These are phyloP conservation scores for Silene latifolia DNA, from an alignment of 148 eudicot species.

Conservation along the genomic window DNA sequence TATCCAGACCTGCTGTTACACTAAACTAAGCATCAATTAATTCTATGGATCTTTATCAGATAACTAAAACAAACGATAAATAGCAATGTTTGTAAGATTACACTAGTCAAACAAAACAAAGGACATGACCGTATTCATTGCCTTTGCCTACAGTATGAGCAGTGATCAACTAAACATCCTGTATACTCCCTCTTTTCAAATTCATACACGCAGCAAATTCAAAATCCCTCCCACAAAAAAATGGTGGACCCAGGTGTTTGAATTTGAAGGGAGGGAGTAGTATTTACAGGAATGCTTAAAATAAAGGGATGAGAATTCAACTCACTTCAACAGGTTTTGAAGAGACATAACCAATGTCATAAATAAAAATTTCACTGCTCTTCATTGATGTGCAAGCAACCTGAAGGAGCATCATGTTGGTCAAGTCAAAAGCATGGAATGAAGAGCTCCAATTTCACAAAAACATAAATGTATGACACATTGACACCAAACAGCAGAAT, in stretches of 20 bases:
- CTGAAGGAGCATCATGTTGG: slow-evolving; percentile 35
- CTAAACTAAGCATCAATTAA: background rate
- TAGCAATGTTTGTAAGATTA: background rate
- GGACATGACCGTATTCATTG: background rate
- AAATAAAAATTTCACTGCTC: slow-evolving; percentile 56
- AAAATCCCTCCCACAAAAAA: too few relatives aligned
- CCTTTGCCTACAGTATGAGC: background rate
- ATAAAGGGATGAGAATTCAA: slow-evolving; percentile 2
- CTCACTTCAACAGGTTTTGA: slow-evolving; percentile 71
- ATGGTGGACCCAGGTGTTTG: too few relatives aligned
- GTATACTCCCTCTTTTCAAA: too few relatives aligned
- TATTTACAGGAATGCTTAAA: background rate
- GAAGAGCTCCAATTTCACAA: background rate
- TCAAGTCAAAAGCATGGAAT: slow-evolving; percentile 1
- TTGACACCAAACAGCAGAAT: background rate
- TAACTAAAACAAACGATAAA: slow-evolving; percentile 1
- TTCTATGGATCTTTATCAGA: too few relatives aligned
- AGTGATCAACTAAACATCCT: background rate
- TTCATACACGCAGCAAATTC: too few relatives aligned
- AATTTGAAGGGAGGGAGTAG: too few relatives aligned
- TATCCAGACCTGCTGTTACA: background rate
- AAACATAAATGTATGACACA: background rate
- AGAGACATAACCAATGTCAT: slow-evolving; percentile 73
- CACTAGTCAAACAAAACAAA: background rate
- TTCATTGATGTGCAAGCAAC: slow-evolving; percentile 77